These are phyloP conservation scores for Hypoxylon rickii DNA, from an alignment of 495 filamentous ascomycete genomes.

Conservation along the genomic window DNA sequence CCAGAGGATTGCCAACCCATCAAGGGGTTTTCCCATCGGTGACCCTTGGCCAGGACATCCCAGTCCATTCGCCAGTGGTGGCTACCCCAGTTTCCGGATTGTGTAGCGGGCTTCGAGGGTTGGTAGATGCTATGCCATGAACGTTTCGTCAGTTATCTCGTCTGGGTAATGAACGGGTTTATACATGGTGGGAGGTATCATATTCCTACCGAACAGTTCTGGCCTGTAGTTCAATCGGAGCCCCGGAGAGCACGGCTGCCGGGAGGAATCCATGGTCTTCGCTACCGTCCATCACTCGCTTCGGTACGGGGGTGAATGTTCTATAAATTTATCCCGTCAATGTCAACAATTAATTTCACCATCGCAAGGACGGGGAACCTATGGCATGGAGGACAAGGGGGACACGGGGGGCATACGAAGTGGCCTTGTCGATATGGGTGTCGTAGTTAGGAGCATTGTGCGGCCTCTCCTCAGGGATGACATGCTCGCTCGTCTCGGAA, in stretches of 20 bases:
- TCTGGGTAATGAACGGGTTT: too few relatives aligned
- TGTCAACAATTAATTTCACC: not conserved
- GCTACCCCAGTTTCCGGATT: conserved; percentile 82
- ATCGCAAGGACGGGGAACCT: not conserved
- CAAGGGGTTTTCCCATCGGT: conserved; percentile 96
- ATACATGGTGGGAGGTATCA: too few relatives aligned
- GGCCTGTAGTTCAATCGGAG: conserved; percentile 89
- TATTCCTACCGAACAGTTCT: conserved; percentile 90
- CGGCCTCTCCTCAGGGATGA: conserved; percentile 39
- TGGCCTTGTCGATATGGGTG: conserved; percentile 75
- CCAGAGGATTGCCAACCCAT: conserved; percentile 99
- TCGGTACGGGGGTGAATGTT: conserved; percentile 86
- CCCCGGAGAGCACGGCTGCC: conserved; percentile 87
- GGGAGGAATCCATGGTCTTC: conserved; percentile 75
- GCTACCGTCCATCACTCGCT: conserved; percentile 85
- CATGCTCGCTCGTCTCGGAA: conserved; percentile 18
- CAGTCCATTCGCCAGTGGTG: conserved; percentile 98
- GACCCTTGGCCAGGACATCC: conserved; percentile 83
- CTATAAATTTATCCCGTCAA: conserved; percentile 48
- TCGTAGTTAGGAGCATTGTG: conserved; percentile 80
- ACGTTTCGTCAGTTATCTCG: too few relatives aligned
- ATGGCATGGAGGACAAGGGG: not conserved
- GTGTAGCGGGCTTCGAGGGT: conserved; percentile 87
- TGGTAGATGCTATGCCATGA: conserved; percentile 80
- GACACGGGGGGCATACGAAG: conserved; percentile 66